phyloP scores from a whole-genome alignment of 1,139 yeast genomes.

The Geotrichum klebahnii region DNA sequence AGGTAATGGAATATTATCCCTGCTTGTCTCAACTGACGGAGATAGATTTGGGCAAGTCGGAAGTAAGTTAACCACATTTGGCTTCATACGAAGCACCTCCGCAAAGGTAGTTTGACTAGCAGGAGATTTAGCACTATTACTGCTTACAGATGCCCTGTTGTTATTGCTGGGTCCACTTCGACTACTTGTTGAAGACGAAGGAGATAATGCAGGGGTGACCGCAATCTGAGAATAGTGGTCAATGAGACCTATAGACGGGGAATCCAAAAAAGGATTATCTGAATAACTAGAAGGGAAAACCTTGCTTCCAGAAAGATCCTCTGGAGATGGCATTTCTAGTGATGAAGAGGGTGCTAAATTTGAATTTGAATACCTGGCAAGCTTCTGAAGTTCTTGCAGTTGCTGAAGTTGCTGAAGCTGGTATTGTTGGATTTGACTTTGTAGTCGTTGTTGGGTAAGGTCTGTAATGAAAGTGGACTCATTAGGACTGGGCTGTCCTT shows the following conservation, averaged over 20 bases:
- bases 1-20: not conserved
- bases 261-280: too few species aligned
- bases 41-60: conserved; percentile 20
- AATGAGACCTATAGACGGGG: too few species aligned
- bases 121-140: not conserved
- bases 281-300: not conserved
- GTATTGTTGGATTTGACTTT: not conserved
- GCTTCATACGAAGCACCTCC: conserved; percentile 20
- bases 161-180: conserved; percentile 5
- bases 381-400: not conserved
- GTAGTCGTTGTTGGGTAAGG: not conserved
- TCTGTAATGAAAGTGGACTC: too few species aligned
- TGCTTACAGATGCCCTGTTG: not conserved
- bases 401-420: not conserved
- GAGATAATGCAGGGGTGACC: not conserved
- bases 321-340: conserved; percentile 10
- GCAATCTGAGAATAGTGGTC: too few species aligned
- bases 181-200: conserved; percentile 2
- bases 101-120: too few species aligned
- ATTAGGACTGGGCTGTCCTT: too few species aligned
- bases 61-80: conserved; percentile 23
- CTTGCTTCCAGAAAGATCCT: conserved; percentile 5
- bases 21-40: conserved; percentile 1
- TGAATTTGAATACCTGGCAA: too few species aligned
- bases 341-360: too few species aligned